Percentiles rank a stretch among this genome's conserved stretches.
These are phyloP conservation scores for Globisporangium nodosum DNA, from an alignment of 352 stramenopile genomes.

Conservation along the genomic window DNA sequence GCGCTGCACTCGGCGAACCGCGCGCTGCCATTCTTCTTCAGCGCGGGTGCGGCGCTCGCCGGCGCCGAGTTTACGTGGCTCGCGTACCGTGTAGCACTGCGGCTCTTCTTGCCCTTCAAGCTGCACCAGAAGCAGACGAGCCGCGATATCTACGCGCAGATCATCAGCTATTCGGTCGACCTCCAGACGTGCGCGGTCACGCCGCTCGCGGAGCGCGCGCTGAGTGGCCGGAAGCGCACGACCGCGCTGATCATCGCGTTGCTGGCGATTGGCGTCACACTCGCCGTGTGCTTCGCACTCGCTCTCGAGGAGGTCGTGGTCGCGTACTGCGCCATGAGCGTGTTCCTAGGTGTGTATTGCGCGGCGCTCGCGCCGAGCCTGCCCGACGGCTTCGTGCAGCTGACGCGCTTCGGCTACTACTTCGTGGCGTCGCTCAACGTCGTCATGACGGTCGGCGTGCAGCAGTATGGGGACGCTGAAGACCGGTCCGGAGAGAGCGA, in stretches of 20 bases:
- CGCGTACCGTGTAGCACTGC: constrained; percentile 43
- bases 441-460: constrained; percentile 19
- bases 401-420: constrained; percentile 47
- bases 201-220: constrained; percentile 32
- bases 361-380: constrained; percentile 37
- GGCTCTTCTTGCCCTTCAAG: constrained; percentile 60
- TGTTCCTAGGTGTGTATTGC: constrained; percentile 32
- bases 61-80: constrained; percentile 59
- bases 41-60: constrained; percentile 33
- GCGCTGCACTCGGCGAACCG: constrained; percentile 29
- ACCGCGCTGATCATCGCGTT: constrained; percentile 21
- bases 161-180: constrained; percentile 63
- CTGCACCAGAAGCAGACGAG: constrained; percentile 66
- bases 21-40: constrained; percentile 46
- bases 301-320: neutral
- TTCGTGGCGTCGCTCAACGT: constrained; percentile 45
- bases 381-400: constrained; percentile 33
- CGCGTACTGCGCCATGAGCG: constrained; percentile 32
- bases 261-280: neutral
- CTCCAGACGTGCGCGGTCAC: constrained; percentile 49
- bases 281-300: constrained; percentile 3
- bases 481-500: neutral
- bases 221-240: constrained; percentile 22
- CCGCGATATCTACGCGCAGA: constrained; percentile 59
- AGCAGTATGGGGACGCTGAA: neutral